These are phyloP conservation scores for Alternaria triticimaculans DNA, from an alignment of 2,329 filamentous ascomycete genomes.

Conservation along the genomic window DNA sequence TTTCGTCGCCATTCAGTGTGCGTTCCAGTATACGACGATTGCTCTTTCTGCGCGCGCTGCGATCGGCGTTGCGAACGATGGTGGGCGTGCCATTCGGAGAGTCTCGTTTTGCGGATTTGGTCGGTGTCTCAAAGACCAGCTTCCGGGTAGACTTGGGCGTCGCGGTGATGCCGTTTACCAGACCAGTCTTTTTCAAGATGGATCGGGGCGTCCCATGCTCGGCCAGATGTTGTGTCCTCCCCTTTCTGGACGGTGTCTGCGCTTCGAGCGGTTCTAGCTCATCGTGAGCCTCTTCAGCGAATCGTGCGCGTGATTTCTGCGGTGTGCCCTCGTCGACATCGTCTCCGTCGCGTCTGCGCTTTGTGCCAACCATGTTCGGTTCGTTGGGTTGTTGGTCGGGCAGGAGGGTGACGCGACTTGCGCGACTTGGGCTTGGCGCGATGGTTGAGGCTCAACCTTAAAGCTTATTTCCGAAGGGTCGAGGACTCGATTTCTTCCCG, in stretches of 20 bases:
- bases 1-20: conserved; percentile 67
- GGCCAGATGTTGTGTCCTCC: conserved; percentile 23
- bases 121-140: conserved; percentile 55
- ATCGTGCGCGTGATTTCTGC: conserved; percentile 34
- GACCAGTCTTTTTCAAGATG: conserved; percentile 41
- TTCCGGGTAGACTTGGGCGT: conserved; percentile 56
- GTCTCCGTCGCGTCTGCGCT: conserved; percentile 38
- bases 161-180: conserved; percentile 27
- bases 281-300: conserved; percentile 18
- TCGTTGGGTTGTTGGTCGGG: conserved; percentile 9
- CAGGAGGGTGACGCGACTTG: conserved; percentile 28
- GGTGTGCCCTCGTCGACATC: conserved; percentile 30
- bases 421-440: conserved; percentile 24
- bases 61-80: conserved; percentile 74
- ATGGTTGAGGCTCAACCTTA: neutral
- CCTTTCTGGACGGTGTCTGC: conserved; percentile 42
- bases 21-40: conserved; percentile 77
- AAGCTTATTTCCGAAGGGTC: neutral
- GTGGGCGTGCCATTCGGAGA: conserved; percentile 62
- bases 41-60: conserved; percentile 87
- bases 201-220: conserved; percentile 43
- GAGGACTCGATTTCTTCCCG: neutral
- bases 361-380: conserved; percentile 39
- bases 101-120: conserved; percentile 45
- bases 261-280: conserved; percentile 31